Conservation (phyloP, 2,329 filamentous ascomycete genomes). For the Alternaria gansuensis region DNA sequence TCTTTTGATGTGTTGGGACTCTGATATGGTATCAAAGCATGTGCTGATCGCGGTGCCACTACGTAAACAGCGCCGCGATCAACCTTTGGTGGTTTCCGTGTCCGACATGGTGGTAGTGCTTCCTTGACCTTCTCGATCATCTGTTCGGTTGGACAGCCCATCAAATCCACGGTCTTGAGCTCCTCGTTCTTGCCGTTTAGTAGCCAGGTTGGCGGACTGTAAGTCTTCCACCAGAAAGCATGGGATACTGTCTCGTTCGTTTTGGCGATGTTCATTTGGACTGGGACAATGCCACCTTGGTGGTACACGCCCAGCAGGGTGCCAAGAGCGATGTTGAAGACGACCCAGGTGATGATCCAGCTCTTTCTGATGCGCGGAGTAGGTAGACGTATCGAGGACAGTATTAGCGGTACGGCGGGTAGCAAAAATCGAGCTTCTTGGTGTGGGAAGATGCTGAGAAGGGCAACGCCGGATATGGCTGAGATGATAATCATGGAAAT, state of each 20-base stretch:
- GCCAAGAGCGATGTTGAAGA: constrained; percentile 74
- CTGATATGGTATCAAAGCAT: constrained; percentile 69
- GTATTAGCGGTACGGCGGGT: constrained; percentile 77
- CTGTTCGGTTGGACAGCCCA: constrained; percentile 71
- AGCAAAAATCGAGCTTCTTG: constrained; percentile 83
- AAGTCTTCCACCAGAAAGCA: constrained; percentile 86
- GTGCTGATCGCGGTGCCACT: constrained; percentile 76
- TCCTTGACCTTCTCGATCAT: constrained; percentile 68
- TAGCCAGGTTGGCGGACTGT: constrained; percentile 82
- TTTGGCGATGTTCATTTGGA: constrained; percentile 76
- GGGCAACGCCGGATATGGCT: constrained; percentile 74
- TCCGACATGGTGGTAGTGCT: constrained; percentile 61
- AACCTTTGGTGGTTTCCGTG: constrained; percentile 36
- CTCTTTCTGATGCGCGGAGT: constrained; percentile 58
- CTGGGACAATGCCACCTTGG: constrained; percentile 79
- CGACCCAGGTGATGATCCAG: constrained; percentile 70
- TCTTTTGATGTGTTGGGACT: constrained; percentile 47
- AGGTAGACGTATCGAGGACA: constrained; percentile 76
- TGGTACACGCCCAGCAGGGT: constrained; percentile 82
- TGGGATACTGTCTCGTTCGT: constrained; percentile 71
- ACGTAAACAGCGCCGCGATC: constrained; percentile 67
- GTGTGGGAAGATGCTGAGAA: constrained; percentile 78
- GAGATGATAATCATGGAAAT: constrained; percentile 71
- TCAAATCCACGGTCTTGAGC: constrained; percentile 75
- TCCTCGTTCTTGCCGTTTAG: constrained; percentile 78